Evolutionary conservation across 176 grass and related monocot genomes (phyloP), one percentile per base, ranked within the genome.

Genomic region (Hyparrhenia diplandra): DNA sequence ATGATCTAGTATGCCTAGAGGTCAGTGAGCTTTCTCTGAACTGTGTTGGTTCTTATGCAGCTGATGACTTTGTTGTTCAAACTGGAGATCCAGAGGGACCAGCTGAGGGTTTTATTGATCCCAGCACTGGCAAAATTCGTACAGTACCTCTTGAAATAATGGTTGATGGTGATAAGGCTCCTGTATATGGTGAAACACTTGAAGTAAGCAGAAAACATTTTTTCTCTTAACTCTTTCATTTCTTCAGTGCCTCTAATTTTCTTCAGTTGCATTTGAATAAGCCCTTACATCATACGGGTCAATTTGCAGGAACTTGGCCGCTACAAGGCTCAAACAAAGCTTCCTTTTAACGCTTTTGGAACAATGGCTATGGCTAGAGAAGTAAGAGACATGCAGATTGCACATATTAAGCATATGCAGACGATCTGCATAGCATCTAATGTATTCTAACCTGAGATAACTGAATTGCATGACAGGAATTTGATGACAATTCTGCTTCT

Each of bases 301-400:
- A 6, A 83, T 87, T 52, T 51, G 77, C 82, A 95, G 96, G 96
- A 99, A 87, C 90, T 99, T 88, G 92, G 92, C 27, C 89, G 79
- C 76, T 99, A 99, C 82, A 99, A 99, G 64, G 85, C 96, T 70
- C 96, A 99, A 91, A 95, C 96, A 79, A 91, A 84, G 37, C 96
- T 99, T 73, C 96, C 92, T 49, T 99, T 99, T 74, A 99, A 99
- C 75, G 96, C 96, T 70, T 99, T 99, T 81, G 96, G 96, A 45
- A 99, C 96, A 25, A 99, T 99, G 96, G 96, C 93, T 77, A 93
- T 95, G 96, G 96, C 96, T 39, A 95, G 96, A 93, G 96, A 95
- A 25, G 96, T 93, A 95, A 88, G 88, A 39, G 40, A 67, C 80
- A 61, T 62, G 46, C 32, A 71, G 20, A 29, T 77, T 35, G n/a